Conservation (phyloP, 768 basidiomycete genomes). For the Strobilomyces dryophilus region DNA sequence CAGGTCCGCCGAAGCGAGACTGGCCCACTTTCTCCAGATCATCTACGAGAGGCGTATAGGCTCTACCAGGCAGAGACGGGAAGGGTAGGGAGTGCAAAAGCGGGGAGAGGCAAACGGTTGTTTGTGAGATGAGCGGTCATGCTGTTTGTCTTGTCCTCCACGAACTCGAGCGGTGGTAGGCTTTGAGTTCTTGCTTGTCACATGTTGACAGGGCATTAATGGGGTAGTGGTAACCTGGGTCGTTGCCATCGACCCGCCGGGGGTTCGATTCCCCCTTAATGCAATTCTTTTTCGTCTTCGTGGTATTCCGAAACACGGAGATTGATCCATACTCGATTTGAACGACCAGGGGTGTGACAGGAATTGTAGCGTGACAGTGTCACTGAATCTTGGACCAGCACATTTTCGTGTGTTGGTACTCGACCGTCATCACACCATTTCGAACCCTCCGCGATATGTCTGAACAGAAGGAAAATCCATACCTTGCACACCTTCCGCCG, state of each 20-base stretch:
- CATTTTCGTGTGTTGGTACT: slow-evolving; percentile 3
- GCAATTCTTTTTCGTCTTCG: slow-evolving; percentile 1
- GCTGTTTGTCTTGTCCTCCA: background rate
- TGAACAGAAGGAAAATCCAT: slow-evolving; percentile 43
- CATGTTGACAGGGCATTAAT: slow-evolving; percentile 28
- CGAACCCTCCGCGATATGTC: background rate
- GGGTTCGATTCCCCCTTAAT: slow-evolving; percentile 67
- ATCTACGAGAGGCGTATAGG: slow-evolving; percentile 85
- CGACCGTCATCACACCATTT: background rate
- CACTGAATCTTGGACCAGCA: slow-evolving; percentile 12
- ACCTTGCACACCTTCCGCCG: slow-evolving; percentile 43
- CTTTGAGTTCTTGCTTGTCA: too few species aligned
- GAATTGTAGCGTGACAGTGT: background rate
- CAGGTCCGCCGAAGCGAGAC: slow-evolving; percentile 68
- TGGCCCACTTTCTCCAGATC: slow-evolving; percentile 83
- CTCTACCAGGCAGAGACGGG: slow-evolving; percentile 80
- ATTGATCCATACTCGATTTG: too few species aligned
- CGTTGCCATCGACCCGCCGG: slow-evolving; percentile 80
- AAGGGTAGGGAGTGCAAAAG: slow-evolving; percentile 71
- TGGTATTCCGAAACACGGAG: too few species aligned
- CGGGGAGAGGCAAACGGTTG: slow-evolving; percentile 63
- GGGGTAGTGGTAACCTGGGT: slow-evolving; percentile 67
- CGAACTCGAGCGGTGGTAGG: too few species aligned
- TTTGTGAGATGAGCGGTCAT: slow-evolving; percentile 52
- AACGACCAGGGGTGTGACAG: background rate